Evolutionary conservation across 208 protist species (phyloP).

Genomic region (Tritrichomonas foetus): DNA sequence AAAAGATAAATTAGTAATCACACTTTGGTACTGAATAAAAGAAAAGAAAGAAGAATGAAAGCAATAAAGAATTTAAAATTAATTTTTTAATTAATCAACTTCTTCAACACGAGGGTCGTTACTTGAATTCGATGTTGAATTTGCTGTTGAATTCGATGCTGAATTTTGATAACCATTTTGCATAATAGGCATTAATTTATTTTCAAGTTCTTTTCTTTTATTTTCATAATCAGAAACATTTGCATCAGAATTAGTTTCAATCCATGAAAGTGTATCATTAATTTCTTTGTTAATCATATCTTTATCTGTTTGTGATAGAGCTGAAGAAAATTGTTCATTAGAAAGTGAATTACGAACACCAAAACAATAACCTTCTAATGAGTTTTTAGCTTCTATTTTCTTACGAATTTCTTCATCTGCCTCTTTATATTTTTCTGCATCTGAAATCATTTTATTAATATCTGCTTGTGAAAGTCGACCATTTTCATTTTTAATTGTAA

Average conservation of each 20-base stretch:
- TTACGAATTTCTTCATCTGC: conserved; percentile 49
- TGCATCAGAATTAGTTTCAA: conserved; percentile 50
- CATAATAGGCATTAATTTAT: conserved; percentile 71
- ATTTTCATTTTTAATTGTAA: conserved; percentile 79
- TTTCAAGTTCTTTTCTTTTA: conserved; percentile 57
- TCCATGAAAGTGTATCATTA: conserved; percentile 52
- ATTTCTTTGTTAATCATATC: conserved; percentile 45
- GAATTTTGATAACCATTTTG: conserved; percentile 75
- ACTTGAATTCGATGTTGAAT: too few species aligned
- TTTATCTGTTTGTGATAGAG: conserved; percentile 47
- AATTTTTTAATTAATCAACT: too few species aligned
- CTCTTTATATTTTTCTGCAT: conserved; percentile 54
- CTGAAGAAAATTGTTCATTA: conserved; percentile 45
- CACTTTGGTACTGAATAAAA: too few species aligned
- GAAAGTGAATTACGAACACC: conserved; percentile 48
- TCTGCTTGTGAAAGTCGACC: conserved; percentile 76
- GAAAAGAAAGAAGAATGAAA: too few species aligned
- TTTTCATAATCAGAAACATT: conserved; percentile 52
- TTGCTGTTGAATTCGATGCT: too few species aligned
- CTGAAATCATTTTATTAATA: conserved; percentile 61
- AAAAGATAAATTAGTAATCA: too few species aligned
- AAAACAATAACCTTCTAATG: conserved; percentile 54
- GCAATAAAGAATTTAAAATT: too few species aligned
- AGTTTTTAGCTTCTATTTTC: conserved; percentile 55
- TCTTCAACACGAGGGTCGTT: too few species aligned